Evolutionary conservation across 345 rosid species (phyloP).

Genomic region (Bruguiera gymnorhiza): DNA sequence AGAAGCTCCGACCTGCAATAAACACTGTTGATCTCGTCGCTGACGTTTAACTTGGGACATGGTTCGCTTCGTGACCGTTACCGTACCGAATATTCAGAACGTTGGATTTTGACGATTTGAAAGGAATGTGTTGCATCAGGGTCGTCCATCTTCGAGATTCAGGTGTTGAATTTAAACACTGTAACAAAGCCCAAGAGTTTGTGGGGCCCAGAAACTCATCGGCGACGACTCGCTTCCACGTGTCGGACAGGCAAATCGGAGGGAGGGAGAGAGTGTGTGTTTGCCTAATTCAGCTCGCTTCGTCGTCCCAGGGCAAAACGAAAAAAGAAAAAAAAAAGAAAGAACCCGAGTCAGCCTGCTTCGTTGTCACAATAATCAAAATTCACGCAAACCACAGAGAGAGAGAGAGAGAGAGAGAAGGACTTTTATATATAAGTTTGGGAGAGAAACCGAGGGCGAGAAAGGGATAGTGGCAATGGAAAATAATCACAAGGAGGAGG

Average conservation of each 20-base stretch:
- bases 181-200: not conserved
- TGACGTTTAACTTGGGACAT: too few relatives aligned
- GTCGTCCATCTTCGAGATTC: too few relatives aligned
- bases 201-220: not conserved
- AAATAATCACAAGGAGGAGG: slow-evolving; percentile 13
- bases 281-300: not conserved
- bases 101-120: not conserved
- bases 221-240: slow-evolving; percentile 2
- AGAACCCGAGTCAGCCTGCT: slow-evolving; percentile 7
- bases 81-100: not conserved
- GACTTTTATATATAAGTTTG: not conserved
- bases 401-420: slow-evolving; percentile 18
- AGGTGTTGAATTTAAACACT: too few relatives aligned
- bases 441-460: not conserved
- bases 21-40: too few relatives aligned
- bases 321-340: not conserved
- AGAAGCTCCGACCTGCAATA: too few relatives aligned
- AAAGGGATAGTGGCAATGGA: slow-evolving; percentile 27
- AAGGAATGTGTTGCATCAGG: too few relatives aligned
- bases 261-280: not conserved
- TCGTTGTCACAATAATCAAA: slow-evolving; percentile 17
- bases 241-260: slow-evolving; percentile 6
- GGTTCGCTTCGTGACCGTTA: too few relatives aligned
- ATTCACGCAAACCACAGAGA: slow-evolving; percentile 14
- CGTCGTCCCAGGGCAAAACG: not conserved